phyloP scores from a whole-genome alignment of 2,329 filamentous ascomycete species.

The Phaeoacremonium minimum region DNA sequence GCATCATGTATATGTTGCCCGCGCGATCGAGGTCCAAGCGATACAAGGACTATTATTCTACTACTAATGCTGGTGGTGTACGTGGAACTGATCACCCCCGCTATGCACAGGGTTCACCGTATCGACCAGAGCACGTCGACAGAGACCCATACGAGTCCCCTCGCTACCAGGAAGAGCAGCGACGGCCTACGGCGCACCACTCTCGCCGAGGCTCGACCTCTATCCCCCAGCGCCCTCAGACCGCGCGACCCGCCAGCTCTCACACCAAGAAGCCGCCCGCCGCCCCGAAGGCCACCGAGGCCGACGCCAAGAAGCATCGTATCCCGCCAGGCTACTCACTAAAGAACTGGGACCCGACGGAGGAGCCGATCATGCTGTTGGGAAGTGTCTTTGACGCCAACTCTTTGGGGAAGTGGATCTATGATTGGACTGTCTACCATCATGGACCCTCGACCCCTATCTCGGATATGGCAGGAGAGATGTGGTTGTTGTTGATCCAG shows the following conservation, averaged over 20 bases:
- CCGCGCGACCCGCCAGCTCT: conserved; percentile 40
- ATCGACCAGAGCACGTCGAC: conserved; percentile 25
- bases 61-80: conserved; percentile 41
- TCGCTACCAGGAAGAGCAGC: conserved; percentile 32
- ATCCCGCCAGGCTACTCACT: conserved; percentile 90
- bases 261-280: conserved; percentile 32
- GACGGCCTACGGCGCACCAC: conserved; percentile 36
- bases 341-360: conserved; percentile 96
- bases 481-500: conserved; percentile 94
- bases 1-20: conserved; percentile 48
- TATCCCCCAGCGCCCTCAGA: conserved; percentile 47
- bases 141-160: conserved; percentile 34
- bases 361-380: conserved; percentile 89
- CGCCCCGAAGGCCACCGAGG: conserved; percentile 46
- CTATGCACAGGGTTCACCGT: conserved; percentile 44
- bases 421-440: conserved; percentile 96
- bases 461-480: conserved; percentile 85
- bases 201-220: conserved; percentile 43
- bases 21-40: conserved; percentile 44
- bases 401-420: conserved; percentile 98
- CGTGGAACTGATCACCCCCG: conserved; percentile 56
- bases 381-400: conserved; percentile 97
- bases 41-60: conserved; percentile 29
- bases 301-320: conserved; percentile 58
- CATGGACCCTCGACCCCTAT: conserved; percentile 79